phyloP scores from a whole-genome alignment of 768 basidiomycete species.

The Mrakia hoshinonis region DNA sequence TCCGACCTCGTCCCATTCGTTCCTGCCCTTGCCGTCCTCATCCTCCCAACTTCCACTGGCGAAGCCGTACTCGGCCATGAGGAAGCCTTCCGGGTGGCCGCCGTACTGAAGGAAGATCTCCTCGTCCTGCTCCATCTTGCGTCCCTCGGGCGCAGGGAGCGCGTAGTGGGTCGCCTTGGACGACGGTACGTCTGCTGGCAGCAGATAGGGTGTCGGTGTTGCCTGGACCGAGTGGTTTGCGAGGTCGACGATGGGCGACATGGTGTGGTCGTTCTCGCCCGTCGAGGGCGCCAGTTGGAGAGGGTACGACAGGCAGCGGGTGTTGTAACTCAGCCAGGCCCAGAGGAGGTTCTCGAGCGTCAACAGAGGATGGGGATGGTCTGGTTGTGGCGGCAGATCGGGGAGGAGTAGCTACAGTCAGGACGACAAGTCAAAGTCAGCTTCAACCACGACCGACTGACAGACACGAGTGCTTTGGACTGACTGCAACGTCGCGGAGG shows the following conservation, averaged over 20 bases:
- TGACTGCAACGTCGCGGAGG: slow-evolving; percentile 31
- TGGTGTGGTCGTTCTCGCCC: slow-evolving; percentile 51
- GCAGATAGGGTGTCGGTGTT: slow-evolving; percentile 15
- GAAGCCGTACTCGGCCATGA: slow-evolving; percentile 91
- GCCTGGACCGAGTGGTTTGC: slow-evolving; percentile 58
- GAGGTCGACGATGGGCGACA: slow-evolving; percentile 85
- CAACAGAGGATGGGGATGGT: slow-evolving; percentile 21
- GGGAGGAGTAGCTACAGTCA: slow-evolving; percentile 12
- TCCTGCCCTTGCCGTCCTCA: slow-evolving; percentile 25
- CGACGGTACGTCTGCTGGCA: background rate
- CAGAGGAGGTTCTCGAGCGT: slow-evolving; percentile 56
- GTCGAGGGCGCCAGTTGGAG: slow-evolving; percentile 46
- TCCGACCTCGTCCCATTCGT: slow-evolving; percentile 52
- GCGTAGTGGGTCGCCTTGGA: slow-evolving; percentile 13
- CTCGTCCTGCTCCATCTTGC: slow-evolving; percentile 46
- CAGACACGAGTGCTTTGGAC: background rate
- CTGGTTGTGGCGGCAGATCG: background rate
- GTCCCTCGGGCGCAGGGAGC: slow-evolving; percentile 20
- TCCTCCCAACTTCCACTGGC: slow-evolving; percentile 31
- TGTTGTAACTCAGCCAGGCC: slow-evolving; percentile 85
- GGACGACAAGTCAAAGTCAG: background rate
- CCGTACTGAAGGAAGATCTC: slow-evolving; percentile 77
- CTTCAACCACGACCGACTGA: background rate
- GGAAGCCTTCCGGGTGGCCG: slow-evolving; percentile 59
- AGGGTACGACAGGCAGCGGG: slow-evolving; percentile 61